Conservation (phyloP, 2,329 filamentous ascomycete species). For the Lasiodiplodia theobromae region DNA sequence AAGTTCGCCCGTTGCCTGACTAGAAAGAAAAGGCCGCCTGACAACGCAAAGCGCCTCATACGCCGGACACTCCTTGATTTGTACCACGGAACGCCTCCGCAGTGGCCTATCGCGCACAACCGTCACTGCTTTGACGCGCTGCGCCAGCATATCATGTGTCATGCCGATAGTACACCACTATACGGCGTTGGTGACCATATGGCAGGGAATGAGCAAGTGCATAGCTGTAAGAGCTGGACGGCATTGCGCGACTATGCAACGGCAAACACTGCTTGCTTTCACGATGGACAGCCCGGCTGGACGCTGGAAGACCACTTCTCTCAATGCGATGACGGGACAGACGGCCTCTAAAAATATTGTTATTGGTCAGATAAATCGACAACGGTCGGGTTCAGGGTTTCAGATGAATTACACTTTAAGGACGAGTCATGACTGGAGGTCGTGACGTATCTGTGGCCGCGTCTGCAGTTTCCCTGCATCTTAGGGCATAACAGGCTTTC, state of each 20-base stretch:
- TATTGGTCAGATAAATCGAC: not conserved
- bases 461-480: not conserved
- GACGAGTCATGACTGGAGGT: not conserved
- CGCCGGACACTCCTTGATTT: constrained; percentile 4
- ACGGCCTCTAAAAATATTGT: not conserved
- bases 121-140: constrained; percentile 13
- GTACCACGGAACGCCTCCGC: not conserved
- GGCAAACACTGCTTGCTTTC: constrained; percentile 8
- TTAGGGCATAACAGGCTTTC: not conserved
- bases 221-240: constrained; percentile 11
- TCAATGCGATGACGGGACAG: not conserved
- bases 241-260: constrained; percentile 11
- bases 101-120: constrained; percentile 3
- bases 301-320: constrained; percentile 8
- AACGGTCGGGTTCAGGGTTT: not conserved
- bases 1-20: not conserved
- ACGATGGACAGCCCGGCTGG: constrained; percentile 4
- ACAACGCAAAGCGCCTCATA: not conserved
- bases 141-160: constrained; percentile 8
- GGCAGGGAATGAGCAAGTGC: not conserved
- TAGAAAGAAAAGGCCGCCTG: not conserved
- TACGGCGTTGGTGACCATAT: constrained; percentile 4
- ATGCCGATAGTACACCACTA: constrained; percentile 7
- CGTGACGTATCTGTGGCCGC: not conserved
- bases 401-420: not conserved